Conservation (phyloP, 2,329 filamentous ascomycete species). For the Cordyceps farinosa region DNA sequence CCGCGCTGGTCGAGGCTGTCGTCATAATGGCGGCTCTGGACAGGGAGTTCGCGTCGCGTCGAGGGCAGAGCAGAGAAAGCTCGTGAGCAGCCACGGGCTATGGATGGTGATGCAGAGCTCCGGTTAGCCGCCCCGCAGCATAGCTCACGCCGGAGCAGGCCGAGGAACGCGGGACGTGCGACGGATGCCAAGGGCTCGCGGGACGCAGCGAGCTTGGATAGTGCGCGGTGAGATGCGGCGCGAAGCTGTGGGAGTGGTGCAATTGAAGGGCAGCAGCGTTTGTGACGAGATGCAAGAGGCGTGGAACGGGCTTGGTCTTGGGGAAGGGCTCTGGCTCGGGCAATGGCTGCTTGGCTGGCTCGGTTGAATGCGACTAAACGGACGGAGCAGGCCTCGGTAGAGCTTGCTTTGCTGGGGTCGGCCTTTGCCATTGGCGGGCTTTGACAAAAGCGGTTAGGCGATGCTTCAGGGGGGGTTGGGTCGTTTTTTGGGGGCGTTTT, state of each 20-base stretch:
- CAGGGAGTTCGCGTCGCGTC: slow-evolving; percentile 5
- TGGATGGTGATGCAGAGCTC: slow-evolving; percentile 13
- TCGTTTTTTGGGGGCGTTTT: neutral
- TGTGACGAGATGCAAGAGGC: neutral
- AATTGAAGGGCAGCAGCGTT: neutral
- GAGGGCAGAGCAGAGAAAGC: neutral
- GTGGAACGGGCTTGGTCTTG: neutral
- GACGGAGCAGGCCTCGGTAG: slow-evolving; percentile 11
- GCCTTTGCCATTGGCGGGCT: neutral
- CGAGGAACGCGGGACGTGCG: slow-evolving; percentile 7
- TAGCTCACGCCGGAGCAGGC: slow-evolving; percentile 15
- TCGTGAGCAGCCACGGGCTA: neutral
- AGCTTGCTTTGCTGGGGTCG: slow-evolving; percentile 6
- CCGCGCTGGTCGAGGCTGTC: slow-evolving; percentile 24
- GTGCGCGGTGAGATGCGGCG: neutral
- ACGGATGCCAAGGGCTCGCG: neutral
- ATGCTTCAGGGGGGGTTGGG: neutral
- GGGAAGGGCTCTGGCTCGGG: neutral
- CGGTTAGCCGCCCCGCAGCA: slow-evolving; percentile 16
- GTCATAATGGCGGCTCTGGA: slow-evolving; percentile 20
- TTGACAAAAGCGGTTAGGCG: slow-evolving; percentile 4
- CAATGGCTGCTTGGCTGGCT: slow-evolving; percentile 2
- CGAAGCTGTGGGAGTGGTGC: neutral
- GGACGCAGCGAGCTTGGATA: neutral
- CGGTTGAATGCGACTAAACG: slow-evolving; percentile 16